Evolutionary conservation across 192 early-diverging fungal genomes (phyloP), one percentile per base, ranked within the genome.

Genomic region (Gonapodya prolifera): DNA sequence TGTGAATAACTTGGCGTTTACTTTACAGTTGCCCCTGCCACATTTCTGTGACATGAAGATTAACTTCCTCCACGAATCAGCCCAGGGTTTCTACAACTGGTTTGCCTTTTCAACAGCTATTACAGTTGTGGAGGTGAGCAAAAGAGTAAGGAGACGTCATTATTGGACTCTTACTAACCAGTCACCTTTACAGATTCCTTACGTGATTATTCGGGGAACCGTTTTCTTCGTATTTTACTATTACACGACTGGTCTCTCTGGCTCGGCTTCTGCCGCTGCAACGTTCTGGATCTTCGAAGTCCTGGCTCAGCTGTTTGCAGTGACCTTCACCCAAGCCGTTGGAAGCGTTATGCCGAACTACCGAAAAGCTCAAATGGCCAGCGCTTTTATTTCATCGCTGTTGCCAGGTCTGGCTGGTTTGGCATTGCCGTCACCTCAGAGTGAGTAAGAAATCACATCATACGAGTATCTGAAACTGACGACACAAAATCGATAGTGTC

Each of bases 61-160:
- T 2, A 16, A 73, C 82, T 91, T 89, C 76, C 86, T 87, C 71
- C 85, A 91, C 34, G 93, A 94, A 80, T 79, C 86, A 2, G 87
- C 91, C n/a, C 84, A 87, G 29, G 88, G 89, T 35, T 91, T 91
- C 74, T 94, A 94, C 78, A 86, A 85, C 34, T 91, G 89, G 88
- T 82, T 85, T 2, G 85, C 93, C 2, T 94, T 91, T 80, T 85
- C 86, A 34, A 71, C 86, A 1, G 85, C 90, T 2, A 89, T 91
- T 74, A 81, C 91, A 33, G 69, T 92, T 1, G 87, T 90, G 34
- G 93, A 94, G 77, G 81, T 91, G 93, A 93, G 81, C 80, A 86
- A 8, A 86, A 89, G 23, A 85, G 87, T 30, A 87, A 88, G 35
- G 90, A 91, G 71, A 93, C 93, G 77, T 86, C 85, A 32, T 91